Evolutionary conservation across 106 monocot species (phyloP).

Genomic region (Gastrodia elata): DNA sequence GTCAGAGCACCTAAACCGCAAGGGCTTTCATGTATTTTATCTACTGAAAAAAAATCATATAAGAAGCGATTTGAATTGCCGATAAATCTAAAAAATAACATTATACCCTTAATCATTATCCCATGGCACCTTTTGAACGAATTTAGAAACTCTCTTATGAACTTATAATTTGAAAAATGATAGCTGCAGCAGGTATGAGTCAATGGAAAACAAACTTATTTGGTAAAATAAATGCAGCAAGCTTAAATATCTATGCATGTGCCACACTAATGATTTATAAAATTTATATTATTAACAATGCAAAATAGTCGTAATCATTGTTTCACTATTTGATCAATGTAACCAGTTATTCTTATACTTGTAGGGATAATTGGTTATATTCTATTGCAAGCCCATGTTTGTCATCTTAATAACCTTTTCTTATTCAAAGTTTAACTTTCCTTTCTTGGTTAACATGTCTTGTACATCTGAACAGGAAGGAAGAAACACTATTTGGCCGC

Average conservation of each 20-base stretch:
- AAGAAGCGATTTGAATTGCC: neutral
- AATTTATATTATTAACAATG: neutral
- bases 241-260: neutral
- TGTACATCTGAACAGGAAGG: conserved; percentile 33
- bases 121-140: too few relatives aligned
- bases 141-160: too few relatives aligned
- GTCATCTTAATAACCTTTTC: neutral
- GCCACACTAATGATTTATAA: neutral
- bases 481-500: conserved; percentile 64
- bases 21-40: neutral
- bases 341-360: too few relatives aligned
- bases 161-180: too few relatives aligned
- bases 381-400: neutral
- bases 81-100: neutral
- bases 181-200: too few relatives aligned
- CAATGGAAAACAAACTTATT: too few relatives aligned
- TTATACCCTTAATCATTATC: too few relatives aligned
- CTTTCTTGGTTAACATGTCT: neutral
- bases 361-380: neutral
- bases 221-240: neutral
- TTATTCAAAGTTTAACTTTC: neutral
- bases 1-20: neutral
- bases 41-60: neutral
- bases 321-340: neutral
- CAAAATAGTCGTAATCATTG: neutral